Conservation (phyloP, 164 flowering plant genomes). For the Liquidambar formosana region DNA sequence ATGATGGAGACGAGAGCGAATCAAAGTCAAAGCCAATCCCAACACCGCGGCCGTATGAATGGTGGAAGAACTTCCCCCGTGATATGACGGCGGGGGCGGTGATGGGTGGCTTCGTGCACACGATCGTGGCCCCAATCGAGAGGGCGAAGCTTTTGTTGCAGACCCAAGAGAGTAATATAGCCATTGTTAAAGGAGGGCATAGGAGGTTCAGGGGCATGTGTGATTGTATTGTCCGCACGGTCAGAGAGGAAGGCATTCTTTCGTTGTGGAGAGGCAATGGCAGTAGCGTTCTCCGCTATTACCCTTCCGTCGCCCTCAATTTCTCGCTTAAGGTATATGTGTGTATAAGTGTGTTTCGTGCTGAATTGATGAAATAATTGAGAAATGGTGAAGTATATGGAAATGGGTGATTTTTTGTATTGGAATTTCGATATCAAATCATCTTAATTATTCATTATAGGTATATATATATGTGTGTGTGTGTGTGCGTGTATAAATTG, state of each 20-base stretch:
- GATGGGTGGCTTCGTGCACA: conserved; percentile 90
- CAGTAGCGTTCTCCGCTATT: conserved; percentile 82
- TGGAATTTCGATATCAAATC: not conserved
- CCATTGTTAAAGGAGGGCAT: conserved; percentile 61
- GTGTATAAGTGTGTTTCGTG: not conserved
- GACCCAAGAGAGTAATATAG: conserved; percentile 92
- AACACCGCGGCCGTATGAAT: conserved; percentile 12
- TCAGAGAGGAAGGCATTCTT: conserved; percentile 79
- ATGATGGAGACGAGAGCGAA: conserved; percentile 9
- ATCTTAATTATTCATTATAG: too few species aligned
- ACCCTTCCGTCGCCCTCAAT: conserved; percentile 97
- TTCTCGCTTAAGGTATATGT: conserved; percentile 91
- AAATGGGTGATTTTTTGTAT: not conserved
- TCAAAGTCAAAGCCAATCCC: not conserved
- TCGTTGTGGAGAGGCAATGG: conserved; percentile 99
- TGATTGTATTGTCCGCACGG: conserved; percentile 73
- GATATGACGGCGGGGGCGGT: conserved; percentile 91
- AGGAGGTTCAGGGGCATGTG: conserved; percentile 85
- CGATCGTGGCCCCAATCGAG: conserved; percentile 95
- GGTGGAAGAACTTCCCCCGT: conserved; percentile 55
- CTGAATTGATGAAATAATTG: not conserved
- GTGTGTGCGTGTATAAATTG: too few species aligned
- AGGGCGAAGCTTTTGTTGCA: conserved; percentile 88
- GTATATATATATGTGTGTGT: too few species aligned
- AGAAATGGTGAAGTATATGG: not conserved